Base-by-base conservation (phyloP, 192 early-diverging fungal genomes). In the Chytriomyces sp. region DNA sequence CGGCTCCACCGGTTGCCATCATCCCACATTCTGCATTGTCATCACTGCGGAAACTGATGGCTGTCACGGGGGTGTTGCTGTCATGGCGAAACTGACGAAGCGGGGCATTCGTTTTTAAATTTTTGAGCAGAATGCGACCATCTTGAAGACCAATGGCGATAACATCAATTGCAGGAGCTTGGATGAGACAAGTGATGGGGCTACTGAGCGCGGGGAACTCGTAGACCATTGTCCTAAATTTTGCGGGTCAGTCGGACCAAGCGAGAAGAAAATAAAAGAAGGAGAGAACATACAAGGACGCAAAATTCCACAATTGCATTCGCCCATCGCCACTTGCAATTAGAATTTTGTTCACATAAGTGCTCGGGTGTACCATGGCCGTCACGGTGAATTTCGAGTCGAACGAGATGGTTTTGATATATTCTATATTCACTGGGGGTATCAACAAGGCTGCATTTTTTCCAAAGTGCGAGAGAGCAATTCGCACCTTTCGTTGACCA, bases 261-360 rank as follows among this genome's bases (percentile, higher is more conserved):
- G 48, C 47, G 45, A 16, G n/a, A 46, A 16, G n/a, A 26, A 53
- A 70, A 13, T 48, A 45, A 67, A 43, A 0, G 44, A 20, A 53
- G 6, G 35, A 20, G 11, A 62, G 11, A 59, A 86, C 72, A 35
- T 82, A 86, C 87, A 85, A 79, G 28, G 88, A 92, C 62, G 85
- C 83, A 77, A 98, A 90, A 82, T 99, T 99, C 95, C 95, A 99
- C 70, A 99, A 86, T 84, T 96, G 93, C 90, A 99, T 86, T 1
- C 85, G 80, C 45, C 96, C 97, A 79, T 98, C 89, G 13, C 85
- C 88, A 77, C 93, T 94, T 28, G 88, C 94, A 16, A 98, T 80
- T 5, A 98, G 84, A 7, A 99, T 86, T 82, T 99, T 99, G 88
- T 99, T 98, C 45, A 99, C 81, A 86, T 98, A 99, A 3, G 98